Conservation (phyloP, 805 yeast species). For the Yarrowia alimentaria region DNA sequence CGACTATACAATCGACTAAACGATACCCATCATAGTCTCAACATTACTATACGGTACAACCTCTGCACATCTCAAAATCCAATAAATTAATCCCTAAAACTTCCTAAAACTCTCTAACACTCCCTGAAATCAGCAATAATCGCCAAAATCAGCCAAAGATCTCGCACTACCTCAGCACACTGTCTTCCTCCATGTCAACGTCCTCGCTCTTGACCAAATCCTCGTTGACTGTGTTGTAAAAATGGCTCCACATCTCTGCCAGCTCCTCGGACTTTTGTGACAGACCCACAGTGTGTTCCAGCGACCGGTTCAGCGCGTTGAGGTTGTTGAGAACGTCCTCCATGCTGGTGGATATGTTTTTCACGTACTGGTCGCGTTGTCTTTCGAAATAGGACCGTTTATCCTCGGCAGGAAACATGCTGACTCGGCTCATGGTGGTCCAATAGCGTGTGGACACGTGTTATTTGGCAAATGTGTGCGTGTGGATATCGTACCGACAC, state of each 20-base stretch:
- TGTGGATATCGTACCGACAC: too few species aligned
- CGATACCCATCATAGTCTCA: too few species aligned
- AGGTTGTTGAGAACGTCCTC: conserved; percentile 64
- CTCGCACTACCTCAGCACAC: background rate
- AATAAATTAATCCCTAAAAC: too few species aligned
- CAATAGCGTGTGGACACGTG: background rate
- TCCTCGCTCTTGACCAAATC: conserved; percentile 8
- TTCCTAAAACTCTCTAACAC: too few species aligned
- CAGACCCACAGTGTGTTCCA: conserved; percentile 65
- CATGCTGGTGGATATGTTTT: conserved; percentile 54
- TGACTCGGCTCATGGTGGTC: conserved; percentile 15
- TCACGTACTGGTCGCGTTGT: conserved; percentile 57
- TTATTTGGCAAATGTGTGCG: too few species aligned
- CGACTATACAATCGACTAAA: too few species aligned
- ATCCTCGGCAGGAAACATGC: conserved; percentile 25
- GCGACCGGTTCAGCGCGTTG: conserved; percentile 62
- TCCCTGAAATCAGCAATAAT: too few species aligned
- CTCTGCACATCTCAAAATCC: too few species aligned
- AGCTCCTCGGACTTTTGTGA: conserved; percentile 75
- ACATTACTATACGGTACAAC: too few species aligned
- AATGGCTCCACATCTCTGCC: conserved; percentile 65
- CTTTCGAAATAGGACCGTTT: conserved; percentile 50
- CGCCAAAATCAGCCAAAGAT: background rate
- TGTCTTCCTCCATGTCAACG: conserved; percentile 2
- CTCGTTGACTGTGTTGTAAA: conserved; percentile 46